Evolutionary conservation across 768 basidiomycete genomes (phyloP), one percentile per base, ranked within the genome.

Genomic region (Russula dissimulans): DNA sequence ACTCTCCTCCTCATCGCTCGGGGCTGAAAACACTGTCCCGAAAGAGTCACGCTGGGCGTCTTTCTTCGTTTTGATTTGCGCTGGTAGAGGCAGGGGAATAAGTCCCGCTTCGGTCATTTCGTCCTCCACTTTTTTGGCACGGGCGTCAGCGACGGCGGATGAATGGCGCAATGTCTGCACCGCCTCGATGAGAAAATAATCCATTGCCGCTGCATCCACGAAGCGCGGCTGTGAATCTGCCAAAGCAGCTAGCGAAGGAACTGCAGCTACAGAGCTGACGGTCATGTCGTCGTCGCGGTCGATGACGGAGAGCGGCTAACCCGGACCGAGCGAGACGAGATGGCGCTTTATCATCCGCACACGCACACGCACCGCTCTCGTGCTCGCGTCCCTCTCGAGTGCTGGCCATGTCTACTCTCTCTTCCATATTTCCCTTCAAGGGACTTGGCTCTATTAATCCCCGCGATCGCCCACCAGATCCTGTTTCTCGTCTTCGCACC

Each of bases 181-280:
- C 56, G 87, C 77, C 70, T 89, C 87, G 58, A 93, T 91, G 58
- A 93, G 74, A 68, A 97, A 85, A 73, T 93, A 95, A 67, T 92
- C 90, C 82, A 89, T 85, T 3, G 77, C 83, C 8, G 84, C 79
- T 50, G 74, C 82, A 67, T 91, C 87, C 57, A 89, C 77, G 44
- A 82, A 75, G 32, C 78, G 78, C 10, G 70, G 69, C 29, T 86
- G 83, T 1, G 86, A 84, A 60, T 90, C 86, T 1, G 87, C 81
- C 15, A 89, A 76, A 2, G 77, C 69, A n/a, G 79, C 73, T 4
- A 88, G 75, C 9, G 68, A 62, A 31, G 68, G 56, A 3, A 69
- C 57, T 18, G 7, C 34, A 7, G 34, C 22, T 26, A 26, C 22
- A 26, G 22, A 26, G 22, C 22, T 36, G 34, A 36, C 34, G 34